Percentiles rank a stretch among this genome's conserved stretches.
Conservation (phyloP, 2,329 filamentous ascomycete species). For the Aspergillus thermomutatus region DNA sequence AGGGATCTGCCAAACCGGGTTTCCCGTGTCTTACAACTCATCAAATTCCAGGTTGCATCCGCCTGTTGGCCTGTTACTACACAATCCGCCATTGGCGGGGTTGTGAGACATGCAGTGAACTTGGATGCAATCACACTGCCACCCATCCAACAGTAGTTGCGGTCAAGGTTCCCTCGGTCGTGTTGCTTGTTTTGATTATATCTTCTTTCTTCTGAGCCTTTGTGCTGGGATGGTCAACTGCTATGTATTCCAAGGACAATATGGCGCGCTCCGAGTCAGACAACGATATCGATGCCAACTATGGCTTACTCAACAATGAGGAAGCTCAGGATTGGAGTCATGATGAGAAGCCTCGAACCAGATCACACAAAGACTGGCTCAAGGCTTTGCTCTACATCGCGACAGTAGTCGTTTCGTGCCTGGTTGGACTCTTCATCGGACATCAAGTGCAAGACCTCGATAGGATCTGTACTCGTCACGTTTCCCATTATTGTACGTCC, state of each 20-base stretch:
- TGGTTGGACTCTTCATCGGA: conserved; percentile 16
- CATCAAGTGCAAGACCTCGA: conserved; percentile 15
- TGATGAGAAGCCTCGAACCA: background rate
- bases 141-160: background rate
- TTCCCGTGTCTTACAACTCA: background rate
- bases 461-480: conserved; percentile 19
- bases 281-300: background rate
- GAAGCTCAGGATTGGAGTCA: conserved; percentile 4
- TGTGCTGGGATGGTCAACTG: background rate
- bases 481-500: conserved; percentile 23
- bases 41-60: background rate
- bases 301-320: conserved; percentile 4
- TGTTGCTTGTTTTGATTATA: background rate
- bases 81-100: background rate
- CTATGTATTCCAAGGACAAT: background rate
- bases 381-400: conserved; percentile 13
- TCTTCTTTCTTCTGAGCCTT: background rate
- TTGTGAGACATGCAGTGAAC: background rate
- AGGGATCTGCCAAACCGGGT: background rate
- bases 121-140: background rate
- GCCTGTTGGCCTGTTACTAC: background rate
- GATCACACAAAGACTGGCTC: background rate
- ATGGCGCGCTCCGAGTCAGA: background rate
- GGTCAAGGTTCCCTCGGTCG: background rate
- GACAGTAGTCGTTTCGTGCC: conserved; percentile 14